Base-by-base conservation (phyloP, 805 yeast species). In the Candida pseudoglaebosa region DNA sequence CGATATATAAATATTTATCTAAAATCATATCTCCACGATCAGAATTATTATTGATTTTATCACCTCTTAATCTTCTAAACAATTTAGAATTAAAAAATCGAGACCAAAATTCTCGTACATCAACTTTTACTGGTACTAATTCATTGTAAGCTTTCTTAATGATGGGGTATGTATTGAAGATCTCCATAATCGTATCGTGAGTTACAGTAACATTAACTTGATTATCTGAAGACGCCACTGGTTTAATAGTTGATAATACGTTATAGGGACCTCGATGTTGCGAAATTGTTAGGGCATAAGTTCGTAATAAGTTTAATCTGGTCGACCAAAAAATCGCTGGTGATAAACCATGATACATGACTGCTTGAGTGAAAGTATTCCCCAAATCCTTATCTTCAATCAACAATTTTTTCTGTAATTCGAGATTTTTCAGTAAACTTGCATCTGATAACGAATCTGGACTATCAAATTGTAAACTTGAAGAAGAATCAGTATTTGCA, bases 81-180 rank as follows among this genome's bases (percentile, higher is more conserved):
- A 93, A 65, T 51, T 88, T 84, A 0, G 97, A 89, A 52, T 87
- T 82, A 70, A 93, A 93, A 53, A 93, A 93, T 45, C 97, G 69
- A 8, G 95, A 87, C 99, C 99, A 93, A 52, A 93, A 93, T 54
- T 85, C 95, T 30, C 91, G 90, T 57, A 93, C 98, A 34, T 78
- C 75, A 38, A 93, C 71, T 44, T 82, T 81, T 10, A 44, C 50
- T 1, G 98, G 99, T 4, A 93, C 99, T 41, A 81, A 81, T 39
- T 93, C 99, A 42, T 78, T 81, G 54, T 85, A 93, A 0, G 98
- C 98, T 45, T 77, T 78, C 43, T 86, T 78, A 18, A 93, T 95
- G 28, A 90, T 78, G 0, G 99, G 99, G 54, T 91, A 93, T 42
- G 91, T 95, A 37, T 82, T 86, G 56, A 93, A 90, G 16, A 93